Percentiles rank a stretch among this genome's conserved stretches.
Conservation (phyloP, 345 rosid genomes). For the Citrus trifoliata region DNA sequence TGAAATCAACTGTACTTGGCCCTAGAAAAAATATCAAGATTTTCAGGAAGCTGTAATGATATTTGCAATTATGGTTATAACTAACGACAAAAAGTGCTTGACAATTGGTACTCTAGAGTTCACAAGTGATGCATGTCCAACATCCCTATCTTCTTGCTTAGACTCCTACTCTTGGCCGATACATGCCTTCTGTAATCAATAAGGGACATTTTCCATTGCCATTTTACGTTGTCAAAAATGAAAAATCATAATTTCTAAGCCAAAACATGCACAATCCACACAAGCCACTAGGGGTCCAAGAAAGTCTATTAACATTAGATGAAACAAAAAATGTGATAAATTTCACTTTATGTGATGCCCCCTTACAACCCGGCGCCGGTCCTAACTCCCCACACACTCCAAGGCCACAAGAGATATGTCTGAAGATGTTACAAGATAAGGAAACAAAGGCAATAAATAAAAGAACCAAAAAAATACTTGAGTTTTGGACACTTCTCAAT, state of each 20-base stretch:
- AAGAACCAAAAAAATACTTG: not conserved
- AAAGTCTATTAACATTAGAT: no score
- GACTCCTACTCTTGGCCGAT: no score
- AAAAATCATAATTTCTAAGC: not conserved
- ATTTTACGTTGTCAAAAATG: not conserved
- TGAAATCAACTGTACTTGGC: no score
- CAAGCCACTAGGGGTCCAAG: not conserved
- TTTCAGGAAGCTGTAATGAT: no score
- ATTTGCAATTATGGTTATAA: no score
- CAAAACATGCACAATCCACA: not conserved
- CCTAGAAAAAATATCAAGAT: no score
- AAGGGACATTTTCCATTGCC: not conserved
- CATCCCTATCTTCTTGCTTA: no score
- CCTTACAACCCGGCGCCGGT: not conserved
- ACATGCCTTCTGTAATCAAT: not conserved
- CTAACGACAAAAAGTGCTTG: no score
- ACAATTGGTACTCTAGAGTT: no score
- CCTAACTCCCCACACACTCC: not conserved
- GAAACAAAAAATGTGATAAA: not conserved
- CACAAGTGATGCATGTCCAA: no score
- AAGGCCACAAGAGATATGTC: not conserved
- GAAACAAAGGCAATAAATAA: not conserved
- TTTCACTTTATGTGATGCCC: not conserved
- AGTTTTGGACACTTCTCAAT: conserved; percentile 27
- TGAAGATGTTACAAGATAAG: not conserved